Percentiles rank a stretch among this genome's conserved stretches.
These are phyloP conservation scores for Insectozyma bohioensis DNA, from an alignment of 1,139 yeast species.

Conservation along the genomic window DNA sequence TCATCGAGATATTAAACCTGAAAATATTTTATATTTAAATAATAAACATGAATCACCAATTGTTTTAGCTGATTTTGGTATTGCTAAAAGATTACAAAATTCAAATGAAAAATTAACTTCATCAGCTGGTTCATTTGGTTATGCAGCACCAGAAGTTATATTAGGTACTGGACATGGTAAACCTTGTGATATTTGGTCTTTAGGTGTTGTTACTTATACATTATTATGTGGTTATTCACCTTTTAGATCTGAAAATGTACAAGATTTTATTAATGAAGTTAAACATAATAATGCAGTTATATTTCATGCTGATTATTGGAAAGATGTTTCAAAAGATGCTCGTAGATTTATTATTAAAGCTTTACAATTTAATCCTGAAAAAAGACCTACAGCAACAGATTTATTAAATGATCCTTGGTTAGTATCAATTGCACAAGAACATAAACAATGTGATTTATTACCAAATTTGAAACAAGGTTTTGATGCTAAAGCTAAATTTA, in stretches of 20 bases:
- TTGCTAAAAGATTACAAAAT: constrained; percentile 68
- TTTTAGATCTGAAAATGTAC: constrained; percentile 79
- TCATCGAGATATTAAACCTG: constrained; percentile 91
- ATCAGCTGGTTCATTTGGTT: constrained; percentile 89
- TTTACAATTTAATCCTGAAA: constrained; percentile 61
- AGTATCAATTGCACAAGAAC: constrained; percentile 45
- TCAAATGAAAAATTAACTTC: constrained; percentile 66
- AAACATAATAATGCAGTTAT: constrained; percentile 65
- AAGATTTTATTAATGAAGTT: constrained; percentile 80
- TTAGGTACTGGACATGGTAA: constrained; percentile 80
- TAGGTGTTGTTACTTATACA: constrained; percentile 90
- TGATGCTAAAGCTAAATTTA: constrained; percentile 81
- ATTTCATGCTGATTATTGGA: constrained; percentile 90
- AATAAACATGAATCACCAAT: constrained; percentile 56
- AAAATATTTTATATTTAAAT: constrained; percentile 70
- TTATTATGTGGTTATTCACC: constrained; percentile 92
- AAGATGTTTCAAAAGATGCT: constrained; percentile 70
- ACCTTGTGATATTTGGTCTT: constrained; percentile 91
- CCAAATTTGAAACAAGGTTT: constrained; percentile 69
- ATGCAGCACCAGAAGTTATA: constrained; percentile 92
- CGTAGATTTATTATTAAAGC: constrained; percentile 69
- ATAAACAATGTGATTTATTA: constrained; percentile 60
- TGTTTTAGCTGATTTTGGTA: constrained; percentile 91
- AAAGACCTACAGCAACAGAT: constrained; percentile 66
- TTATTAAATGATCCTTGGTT: constrained; percentile 74